A percentile compares a stretch with the other conserved stretches of the same genome.
Evolutionary conservation across 768 basidiomycete genomes (phyloP).

Genomic region (Auricularia cornea): DNA sequence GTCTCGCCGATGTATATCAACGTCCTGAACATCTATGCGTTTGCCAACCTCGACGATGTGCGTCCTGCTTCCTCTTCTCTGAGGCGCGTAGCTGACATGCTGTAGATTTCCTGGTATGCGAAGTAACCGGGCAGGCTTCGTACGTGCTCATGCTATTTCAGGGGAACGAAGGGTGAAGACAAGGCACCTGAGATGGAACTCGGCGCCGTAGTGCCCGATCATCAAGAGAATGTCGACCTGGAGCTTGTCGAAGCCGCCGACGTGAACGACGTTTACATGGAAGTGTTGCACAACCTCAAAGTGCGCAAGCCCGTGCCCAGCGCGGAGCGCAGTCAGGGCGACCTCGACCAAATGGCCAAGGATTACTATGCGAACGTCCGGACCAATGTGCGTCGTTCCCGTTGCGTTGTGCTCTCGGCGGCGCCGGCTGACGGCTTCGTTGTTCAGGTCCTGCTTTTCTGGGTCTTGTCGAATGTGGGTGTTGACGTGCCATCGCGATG

Average conservation of each 20-base stretch:
- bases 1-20: constrained; percentile 78
- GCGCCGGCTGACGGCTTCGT: not conserved
- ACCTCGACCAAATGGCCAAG: constrained; percentile 65
- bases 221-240: constrained; percentile 75
- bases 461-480: constrained; percentile 79
- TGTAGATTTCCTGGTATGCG: constrained; percentile 8
- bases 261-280: constrained; percentile 76
- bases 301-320: constrained; percentile 37
- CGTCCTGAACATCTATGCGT: constrained; percentile 77
- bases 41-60: constrained; percentile 79
- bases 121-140: not conserved
- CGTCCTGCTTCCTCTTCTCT: constrained; percentile 18
- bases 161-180: constrained; percentile 84
- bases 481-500: not conserved
- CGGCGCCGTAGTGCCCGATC: constrained; percentile 75
- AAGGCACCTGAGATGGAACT: constrained; percentile 64
- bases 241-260: constrained; percentile 77
- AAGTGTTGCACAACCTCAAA: constrained; percentile 67
- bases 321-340: constrained; percentile 35
- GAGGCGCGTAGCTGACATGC: not conserved
- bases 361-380: constrained; percentile 86
- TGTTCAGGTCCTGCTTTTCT: constrained; percentile 54
- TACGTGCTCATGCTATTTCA: constrained; percentile 42
- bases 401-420: too few species aligned
- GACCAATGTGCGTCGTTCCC: constrained; percentile 64